Percentiles rank a stretch among this genome's conserved stretches.
Evolutionary conservation across 768 basidiomycete species (phyloP).

Genomic region (Macrolepiota dolichaula): DNA sequence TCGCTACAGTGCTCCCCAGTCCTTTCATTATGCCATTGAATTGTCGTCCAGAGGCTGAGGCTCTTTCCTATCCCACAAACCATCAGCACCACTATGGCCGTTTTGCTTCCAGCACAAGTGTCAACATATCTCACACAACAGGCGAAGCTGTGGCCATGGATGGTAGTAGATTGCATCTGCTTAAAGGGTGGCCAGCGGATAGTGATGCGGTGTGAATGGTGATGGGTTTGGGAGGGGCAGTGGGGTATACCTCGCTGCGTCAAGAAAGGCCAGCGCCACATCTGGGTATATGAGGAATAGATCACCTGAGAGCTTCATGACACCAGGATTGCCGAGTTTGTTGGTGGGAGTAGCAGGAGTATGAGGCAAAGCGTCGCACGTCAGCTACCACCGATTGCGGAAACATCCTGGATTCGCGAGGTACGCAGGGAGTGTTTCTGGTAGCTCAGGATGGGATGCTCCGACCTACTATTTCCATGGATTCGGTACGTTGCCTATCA

Average conservation of each 20-base stretch:
- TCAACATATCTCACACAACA: background rate
- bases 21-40: no score
- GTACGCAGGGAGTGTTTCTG: slow-evolving; percentile 1
- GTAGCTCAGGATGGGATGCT: slow-evolving; percentile 6
- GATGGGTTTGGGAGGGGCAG: background rate
- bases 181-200: slow-evolving; percentile 4
- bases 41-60: no score
- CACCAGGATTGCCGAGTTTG: background rate
- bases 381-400: background rate
- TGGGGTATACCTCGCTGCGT: background rate
- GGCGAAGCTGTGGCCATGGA: background rate
- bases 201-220: slow-evolving; percentile 4
- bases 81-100: no score
- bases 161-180: background rate
- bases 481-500: background rate
- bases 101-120: background rate
- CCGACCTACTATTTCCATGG: background rate
- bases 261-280: background rate
- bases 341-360: background rate
- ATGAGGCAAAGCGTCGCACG: background rate
- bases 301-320: slow-evolving; percentile 5
- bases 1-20: background rate
- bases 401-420: background rate
- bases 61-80: background rate
- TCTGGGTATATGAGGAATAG: background rate